Conservation (phyloP, 2,329 filamentous ascomycete species). For the Catunica adiposa region DNA sequence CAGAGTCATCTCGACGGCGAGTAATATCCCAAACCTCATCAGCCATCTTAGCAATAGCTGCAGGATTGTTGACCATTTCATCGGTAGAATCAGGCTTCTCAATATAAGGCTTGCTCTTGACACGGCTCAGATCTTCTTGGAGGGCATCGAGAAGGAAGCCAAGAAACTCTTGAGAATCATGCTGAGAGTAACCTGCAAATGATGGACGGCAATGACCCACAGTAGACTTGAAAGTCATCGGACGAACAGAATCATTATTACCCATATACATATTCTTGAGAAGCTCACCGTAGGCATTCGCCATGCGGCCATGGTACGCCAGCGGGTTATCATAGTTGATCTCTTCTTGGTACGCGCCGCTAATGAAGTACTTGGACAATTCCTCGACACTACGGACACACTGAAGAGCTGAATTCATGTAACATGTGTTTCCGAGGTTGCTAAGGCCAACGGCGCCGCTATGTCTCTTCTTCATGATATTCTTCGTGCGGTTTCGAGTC, state of each 20-base stretch:
- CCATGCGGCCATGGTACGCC: conserved; percentile 71
- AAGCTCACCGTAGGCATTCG: conserved; percentile 64
- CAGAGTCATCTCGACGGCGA: conserved; percentile 79
- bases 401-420: conserved; percentile 96
- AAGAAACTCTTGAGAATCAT: conserved; percentile 93
- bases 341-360: conserved; percentile 56
- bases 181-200: conserved; percentile 89
- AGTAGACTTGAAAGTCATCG: conserved; percentile 41
- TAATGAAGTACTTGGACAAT: conserved; percentile 77
- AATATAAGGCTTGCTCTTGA: conserved; percentile 91
- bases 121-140: conserved; percentile 86
- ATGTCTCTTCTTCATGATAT: conserved; percentile 51
- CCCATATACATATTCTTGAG: conserved; percentile 65
- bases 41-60: conserved; percentile 69
- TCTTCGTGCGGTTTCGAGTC: conserved; percentile 55
- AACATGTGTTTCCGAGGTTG: conserved; percentile 94
- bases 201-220: conserved; percentile 52
- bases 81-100: conserved; percentile 97
- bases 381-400: conserved; percentile 90
- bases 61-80: conserved; percentile 73
- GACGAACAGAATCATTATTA: conserved; percentile 51
- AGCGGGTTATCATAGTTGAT: conserved; percentile 76
- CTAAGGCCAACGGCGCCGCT: conserved; percentile 66
- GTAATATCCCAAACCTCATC: conserved; percentile 85
- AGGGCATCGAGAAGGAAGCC: conserved; percentile 88